Evolutionary conservation across 1,139 yeast genomes (phyloP), one percentile per base, ranked within the genome.

Genomic region (Geotrichum citri-aurantii): DNA sequence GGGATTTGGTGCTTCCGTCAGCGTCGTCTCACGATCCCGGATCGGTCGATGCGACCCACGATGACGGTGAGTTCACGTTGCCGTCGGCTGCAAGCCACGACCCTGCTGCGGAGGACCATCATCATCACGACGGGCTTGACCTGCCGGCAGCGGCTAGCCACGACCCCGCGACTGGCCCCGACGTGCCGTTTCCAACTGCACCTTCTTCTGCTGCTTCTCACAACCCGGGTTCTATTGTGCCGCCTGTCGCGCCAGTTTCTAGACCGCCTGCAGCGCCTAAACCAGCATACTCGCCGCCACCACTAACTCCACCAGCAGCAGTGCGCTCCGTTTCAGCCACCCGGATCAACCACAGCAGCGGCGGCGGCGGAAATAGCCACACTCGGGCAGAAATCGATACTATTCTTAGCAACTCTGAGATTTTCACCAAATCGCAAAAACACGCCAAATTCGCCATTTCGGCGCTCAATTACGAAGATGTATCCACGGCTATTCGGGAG

Each of bases 391-490:
- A 80, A 51, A 79, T 86, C 29, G 73, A 73, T 47, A 70, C 74
- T 46, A 80, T 87, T 50, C 70, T 88, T 61, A 80, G 80, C 62
- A 79, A 80, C 50, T 81, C 86, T 21, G 90, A 87, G 61, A 76
- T 79, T 46, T 83, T 87, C 24, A 65, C 81, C n/a, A 76, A 79
- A 64, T 88, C 91, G 0, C 97, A 92, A 69, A 90, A 88, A 68
- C 88, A 84, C 65, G 93, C 97, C 55, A 88, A 86, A 71, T 93
- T 85, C 71, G 98, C 97, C 2, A 86, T 92, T 10, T 88, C 96
- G 54, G 99, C 99, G 0, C 79, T 93, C 65, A 92, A 91, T 70
- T 93, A 91, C 71, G 98, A 93, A 64, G 99, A 93, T 67, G 76
- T 84, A 51, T 77, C 72, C 4, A 93, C 98, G 0, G 98, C 98